These are phyloP conservation scores for Lyophyllum decastes DNA, from an alignment of 768 basidiomycete species.

Conservation along the genomic window DNA sequence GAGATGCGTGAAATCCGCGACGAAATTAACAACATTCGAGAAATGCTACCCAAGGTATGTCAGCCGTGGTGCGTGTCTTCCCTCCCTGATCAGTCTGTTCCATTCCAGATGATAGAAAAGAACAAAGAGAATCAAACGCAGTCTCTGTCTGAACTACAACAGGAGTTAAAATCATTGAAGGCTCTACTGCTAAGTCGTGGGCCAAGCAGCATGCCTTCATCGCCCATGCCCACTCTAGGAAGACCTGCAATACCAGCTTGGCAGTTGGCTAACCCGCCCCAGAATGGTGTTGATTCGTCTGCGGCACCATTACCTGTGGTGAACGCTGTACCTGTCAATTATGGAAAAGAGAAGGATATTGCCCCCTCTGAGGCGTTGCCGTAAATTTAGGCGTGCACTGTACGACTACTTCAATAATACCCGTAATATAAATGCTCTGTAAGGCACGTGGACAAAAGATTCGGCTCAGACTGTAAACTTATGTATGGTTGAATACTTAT, in stretches of 20 bases:
- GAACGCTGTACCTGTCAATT: constrained; percentile 22
- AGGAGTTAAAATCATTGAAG: constrained; percentile 94
- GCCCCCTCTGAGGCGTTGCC: constrained; percentile 22
- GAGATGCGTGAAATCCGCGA: constrained; percentile 92
- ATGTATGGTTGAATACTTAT: constrained; percentile 47
- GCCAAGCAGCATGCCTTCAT: constrained; percentile 46
- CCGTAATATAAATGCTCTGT: neutral
- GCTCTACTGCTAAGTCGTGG: constrained; percentile 81
- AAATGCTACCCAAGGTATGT: constrained; percentile 88
- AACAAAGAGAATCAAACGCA: constrained; percentile 84
- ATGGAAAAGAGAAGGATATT: constrained; percentile 64
- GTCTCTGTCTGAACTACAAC: constrained; percentile 84
- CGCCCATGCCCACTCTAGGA: constrained; percentile 53
- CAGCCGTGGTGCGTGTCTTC: constrained; percentile 2
- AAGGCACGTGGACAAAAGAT: constrained; percentile 2
- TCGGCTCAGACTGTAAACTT: neutral
- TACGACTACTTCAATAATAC: neutral
- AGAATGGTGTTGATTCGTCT: constrained; percentile 16
- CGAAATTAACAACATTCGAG: constrained; percentile 86
- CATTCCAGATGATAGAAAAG: constrained; percentile 86
- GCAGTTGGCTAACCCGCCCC: constrained; percentile 65
- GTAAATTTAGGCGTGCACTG: neutral
- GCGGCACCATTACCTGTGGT: constrained; percentile 8
- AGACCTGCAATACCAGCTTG: constrained; percentile 86
- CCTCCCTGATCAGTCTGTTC: constrained; percentile 4